Evolutionary conservation across 2,329 filamentous ascomycete genomes (phyloP).

Genomic region (Alternaria burnsii): DNA sequence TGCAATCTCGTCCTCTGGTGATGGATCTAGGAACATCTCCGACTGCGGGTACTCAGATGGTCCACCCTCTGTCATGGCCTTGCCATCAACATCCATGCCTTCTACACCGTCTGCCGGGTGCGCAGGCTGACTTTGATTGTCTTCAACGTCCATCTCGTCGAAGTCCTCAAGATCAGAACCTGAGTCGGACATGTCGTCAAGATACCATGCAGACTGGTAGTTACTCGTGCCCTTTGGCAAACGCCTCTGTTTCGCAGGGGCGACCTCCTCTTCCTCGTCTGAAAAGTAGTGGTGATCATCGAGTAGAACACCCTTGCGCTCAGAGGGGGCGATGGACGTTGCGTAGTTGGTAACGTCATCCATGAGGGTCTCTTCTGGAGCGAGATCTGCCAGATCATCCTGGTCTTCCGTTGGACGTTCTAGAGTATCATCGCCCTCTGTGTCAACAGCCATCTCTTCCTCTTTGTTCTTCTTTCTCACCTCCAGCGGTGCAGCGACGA

Average conservation of each 20-base stretch:
- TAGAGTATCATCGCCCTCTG: slow-evolving; percentile 64
- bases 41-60: slow-evolving; percentile 93
- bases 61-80: slow-evolving; percentile 75
- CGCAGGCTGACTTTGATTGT: slow-evolving; percentile 61
- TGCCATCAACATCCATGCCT: slow-evolving; percentile 62
- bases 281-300: slow-evolving; percentile 99
- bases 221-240: slow-evolving; percentile 90
- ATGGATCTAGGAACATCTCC: slow-evolving; percentile 84
- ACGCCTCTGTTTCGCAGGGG: slow-evolving; percentile 70
- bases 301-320: slow-evolving; percentile 83
- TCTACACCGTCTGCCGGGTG: slow-evolving; percentile 86
- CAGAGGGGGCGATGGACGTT: slow-evolving; percentile 57
- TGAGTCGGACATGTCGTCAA: slow-evolving; percentile 81
- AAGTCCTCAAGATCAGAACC: slow-evolving; percentile 78
- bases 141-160: slow-evolving; percentile 66
- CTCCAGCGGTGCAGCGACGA: slow-evolving; percentile 76
- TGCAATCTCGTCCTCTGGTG: slow-evolving; percentile 82
- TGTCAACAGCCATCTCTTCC: slow-evolving; percentile 74
- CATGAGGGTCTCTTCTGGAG: slow-evolving; percentile 87
- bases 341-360: slow-evolving; percentile 66
- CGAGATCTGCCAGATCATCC: slow-evolving; percentile 83
- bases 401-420: slow-evolving; percentile 79
- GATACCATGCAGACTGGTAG: slow-evolving; percentile 94
- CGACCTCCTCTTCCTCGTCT: slow-evolving; percentile 75
- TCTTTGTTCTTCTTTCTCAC: slow-evolving; percentile 66